Conservation (phyloP, 176 grass and related monocot genomes). For the Oryza meridionalis region DNA sequence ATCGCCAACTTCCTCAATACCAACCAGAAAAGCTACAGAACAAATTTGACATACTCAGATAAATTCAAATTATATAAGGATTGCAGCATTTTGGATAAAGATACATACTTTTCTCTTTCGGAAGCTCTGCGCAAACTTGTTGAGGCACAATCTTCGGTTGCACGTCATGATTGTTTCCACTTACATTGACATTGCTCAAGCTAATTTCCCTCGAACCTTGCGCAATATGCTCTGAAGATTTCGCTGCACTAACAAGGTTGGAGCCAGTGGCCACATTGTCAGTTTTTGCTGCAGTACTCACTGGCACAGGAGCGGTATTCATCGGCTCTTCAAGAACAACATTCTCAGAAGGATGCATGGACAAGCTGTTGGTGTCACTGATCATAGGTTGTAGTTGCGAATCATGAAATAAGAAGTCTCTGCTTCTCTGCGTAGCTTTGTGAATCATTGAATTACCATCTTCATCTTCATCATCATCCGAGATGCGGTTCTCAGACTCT, state of each 20-base stretch:
- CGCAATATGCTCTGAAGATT: slow-evolving; percentile 38
- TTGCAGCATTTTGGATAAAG: slow-evolving; percentile 36
- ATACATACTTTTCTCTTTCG: slow-evolving; percentile 66
- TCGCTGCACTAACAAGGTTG: slow-evolving; percentile 1
- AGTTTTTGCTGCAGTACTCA: slow-evolving; percentile 28
- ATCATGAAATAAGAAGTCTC: slow-evolving; percentile 34
- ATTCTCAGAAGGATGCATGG: slow-evolving; percentile 17
- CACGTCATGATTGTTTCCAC: not conserved
- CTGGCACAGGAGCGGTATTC: slow-evolving; percentile 19
- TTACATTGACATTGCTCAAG: slow-evolving; percentile 41
- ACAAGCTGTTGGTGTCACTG: slow-evolving; percentile 1
- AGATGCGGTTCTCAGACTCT: slow-evolving; percentile 52
- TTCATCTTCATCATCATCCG: slow-evolving; percentile 40
- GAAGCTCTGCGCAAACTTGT: slow-evolving; percentile 40
- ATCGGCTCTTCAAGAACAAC: slow-evolving; percentile 1
- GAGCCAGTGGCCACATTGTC: not conserved
- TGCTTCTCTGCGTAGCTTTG: slow-evolving; percentile 11
- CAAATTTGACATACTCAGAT: slow-evolving; percentile 45
- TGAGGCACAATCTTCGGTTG: slow-evolving; percentile 21
- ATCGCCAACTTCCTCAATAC: slow-evolving; percentile 38
- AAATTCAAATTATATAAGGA: slow-evolving; percentile 44
- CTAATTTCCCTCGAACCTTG: slow-evolving; percentile 53
- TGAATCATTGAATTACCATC: slow-evolving; percentile 18
- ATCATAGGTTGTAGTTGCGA: slow-evolving; percentile 37
- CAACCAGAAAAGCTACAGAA: slow-evolving; percentile 48